phyloP scores from a whole-genome alignment of 192 early-diverging fungal genomes.

The Coemansia asiatica region DNA sequence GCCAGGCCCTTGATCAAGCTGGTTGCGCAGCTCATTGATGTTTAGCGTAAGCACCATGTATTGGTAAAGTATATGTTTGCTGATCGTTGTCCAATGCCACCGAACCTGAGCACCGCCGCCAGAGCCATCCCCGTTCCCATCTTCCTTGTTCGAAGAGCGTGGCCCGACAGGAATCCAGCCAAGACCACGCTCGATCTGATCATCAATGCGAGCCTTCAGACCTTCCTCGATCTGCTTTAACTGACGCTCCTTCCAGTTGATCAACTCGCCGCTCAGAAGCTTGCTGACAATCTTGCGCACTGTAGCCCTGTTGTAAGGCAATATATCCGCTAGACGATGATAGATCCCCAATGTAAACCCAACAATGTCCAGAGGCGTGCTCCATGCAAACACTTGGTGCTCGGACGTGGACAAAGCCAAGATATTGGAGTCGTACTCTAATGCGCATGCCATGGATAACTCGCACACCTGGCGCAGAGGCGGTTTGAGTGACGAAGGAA shows the following conservation, averaged over 20 bases:
- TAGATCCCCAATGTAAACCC: slow-evolving; percentile 48
- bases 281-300: slow-evolving; percentile 56
- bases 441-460: slow-evolving; percentile 48
- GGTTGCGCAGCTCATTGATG: slow-evolving; percentile 47
- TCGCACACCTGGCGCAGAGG: slow-evolving; percentile 53
- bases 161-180: slow-evolving; percentile 52
- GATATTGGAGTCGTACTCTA: slow-evolving; percentile 47
- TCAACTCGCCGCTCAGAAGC: slow-evolving; percentile 37
- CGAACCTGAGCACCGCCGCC: slow-evolving; percentile 40
- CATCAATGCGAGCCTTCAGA: slow-evolving; percentile 46
- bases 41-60: slow-evolving; percentile 51
- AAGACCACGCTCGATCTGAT: slow-evolving; percentile 45
- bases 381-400: slow-evolving; percentile 47
- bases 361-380: slow-evolving; percentile 49
- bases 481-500: slow-evolving; percentile 52
- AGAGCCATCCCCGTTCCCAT: slow-evolving; percentile 15
- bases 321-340: slow-evolving; percentile 24
- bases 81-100: slow-evolving; percentile 57
- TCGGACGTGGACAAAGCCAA: slow-evolving; percentile 42
- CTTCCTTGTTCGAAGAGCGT: slow-evolving; percentile 30
- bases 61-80: slow-evolving; percentile 54
- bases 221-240: slow-evolving; percentile 54
- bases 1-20: slow-evolving; percentile 14
- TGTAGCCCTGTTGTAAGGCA: slow-evolving; percentile 54
- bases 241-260: slow-evolving; percentile 56